phyloP scores from a whole-genome alignment of 2,329 filamentous ascomycete genomes.

The Pseudogymnoascus sp. region DNA sequence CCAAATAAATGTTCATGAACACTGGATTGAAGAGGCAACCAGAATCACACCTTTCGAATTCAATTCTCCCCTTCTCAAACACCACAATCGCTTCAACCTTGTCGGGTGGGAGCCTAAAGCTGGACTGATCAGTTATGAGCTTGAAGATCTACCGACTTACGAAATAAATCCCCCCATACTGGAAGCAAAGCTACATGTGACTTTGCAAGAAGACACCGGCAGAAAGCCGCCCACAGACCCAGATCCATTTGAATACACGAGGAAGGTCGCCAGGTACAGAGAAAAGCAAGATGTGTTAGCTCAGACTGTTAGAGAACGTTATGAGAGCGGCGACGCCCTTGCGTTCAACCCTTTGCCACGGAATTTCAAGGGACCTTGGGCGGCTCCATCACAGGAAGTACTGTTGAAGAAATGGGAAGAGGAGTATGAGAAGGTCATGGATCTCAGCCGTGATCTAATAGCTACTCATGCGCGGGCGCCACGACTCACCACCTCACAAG shows the following conservation, averaged over 20 bases:
- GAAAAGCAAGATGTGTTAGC: neutral
- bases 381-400: neutral
- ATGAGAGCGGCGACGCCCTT: neutral
- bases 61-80: neutral
- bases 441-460: neutral
- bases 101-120: neutral
- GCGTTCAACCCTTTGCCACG: neutral
- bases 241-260: constrained; percentile 2
- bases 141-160: neutral
- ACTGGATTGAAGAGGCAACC: neutral
- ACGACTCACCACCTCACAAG: neutral
- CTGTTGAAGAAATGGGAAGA: neutral
- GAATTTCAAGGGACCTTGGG: constrained; percentile 1
- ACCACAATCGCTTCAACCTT: neutral
- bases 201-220: neutral
- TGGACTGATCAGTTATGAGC: neutral
- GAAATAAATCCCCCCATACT: neutral
- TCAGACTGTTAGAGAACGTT: neutral
- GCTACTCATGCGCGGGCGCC: neutral
- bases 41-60: neutral
- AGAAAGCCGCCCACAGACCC: neutral
- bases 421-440: neutral
- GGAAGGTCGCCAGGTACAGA: neutral
- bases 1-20: neutral
- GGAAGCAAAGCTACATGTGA: neutral